Evolutionary conservation across 129 eudicot species (phyloP).

Genomic region (Oenanthe sinensis): DNA sequence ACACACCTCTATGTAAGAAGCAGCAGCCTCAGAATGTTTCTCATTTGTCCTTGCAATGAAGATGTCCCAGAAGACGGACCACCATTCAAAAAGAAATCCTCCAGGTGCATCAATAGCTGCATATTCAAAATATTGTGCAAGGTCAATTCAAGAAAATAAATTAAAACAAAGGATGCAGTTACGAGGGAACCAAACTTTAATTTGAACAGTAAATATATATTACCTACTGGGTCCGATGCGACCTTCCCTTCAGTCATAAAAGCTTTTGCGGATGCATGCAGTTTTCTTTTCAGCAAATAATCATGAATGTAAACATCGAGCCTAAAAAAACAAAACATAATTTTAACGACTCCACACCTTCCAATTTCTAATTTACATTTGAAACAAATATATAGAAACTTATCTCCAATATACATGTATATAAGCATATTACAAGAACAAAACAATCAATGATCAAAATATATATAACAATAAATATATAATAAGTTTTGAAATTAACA

Average conservation of each 20-base stretch:
- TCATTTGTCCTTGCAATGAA: slow-evolving; percentile 96
- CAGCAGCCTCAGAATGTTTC: slow-evolving; percentile 98
- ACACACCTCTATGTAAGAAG: slow-evolving; percentile 86
- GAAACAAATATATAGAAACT: background rate
- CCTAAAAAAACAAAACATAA: slow-evolving; percentile 38
- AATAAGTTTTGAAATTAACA: background rate
- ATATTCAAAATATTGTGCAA: slow-evolving; percentile 3
- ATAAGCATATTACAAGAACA: background rate
- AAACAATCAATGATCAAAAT: background rate
- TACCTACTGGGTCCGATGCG: slow-evolving; percentile 98
- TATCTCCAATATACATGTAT: background rate
- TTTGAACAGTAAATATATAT: slow-evolving; percentile 11
- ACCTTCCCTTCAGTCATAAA: slow-evolving; percentile 99
- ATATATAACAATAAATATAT: background rate
- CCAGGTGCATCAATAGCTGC: slow-evolving; percentile 99
- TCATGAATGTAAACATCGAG: slow-evolving; percentile 98
- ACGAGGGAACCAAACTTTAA: background rate
- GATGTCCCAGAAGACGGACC: slow-evolving; percentile 99
- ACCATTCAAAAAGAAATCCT: slow-evolving; percentile 98
- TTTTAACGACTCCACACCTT: background rate
- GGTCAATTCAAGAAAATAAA: background rate
- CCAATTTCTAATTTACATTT: background rate
- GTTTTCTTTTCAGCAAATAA: slow-evolving; percentile 77
- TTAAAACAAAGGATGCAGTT: background rate
- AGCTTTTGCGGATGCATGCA: slow-evolving; percentile 94